These are phyloP conservation scores for Hydrangea macrophylla DNA, from an alignment of 148 eudicot species.

Conservation along the genomic window DNA sequence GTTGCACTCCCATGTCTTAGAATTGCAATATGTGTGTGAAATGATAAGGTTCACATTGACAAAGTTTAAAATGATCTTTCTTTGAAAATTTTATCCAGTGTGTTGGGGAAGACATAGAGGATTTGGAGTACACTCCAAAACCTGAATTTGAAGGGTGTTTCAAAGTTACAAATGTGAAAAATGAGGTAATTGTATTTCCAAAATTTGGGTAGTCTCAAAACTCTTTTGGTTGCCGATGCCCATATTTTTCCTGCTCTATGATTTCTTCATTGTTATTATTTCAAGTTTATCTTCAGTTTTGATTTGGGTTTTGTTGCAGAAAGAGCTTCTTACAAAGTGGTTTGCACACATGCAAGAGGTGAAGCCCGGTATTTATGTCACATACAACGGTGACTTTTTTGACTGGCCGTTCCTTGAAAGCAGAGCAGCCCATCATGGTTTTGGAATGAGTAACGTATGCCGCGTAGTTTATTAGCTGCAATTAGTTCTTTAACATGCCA, in stretches of 20 bases:
- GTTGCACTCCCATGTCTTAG: not conserved
- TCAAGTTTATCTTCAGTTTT: no score
- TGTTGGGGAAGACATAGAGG: slow-evolving; percentile 96
- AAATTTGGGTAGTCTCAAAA: not conserved
- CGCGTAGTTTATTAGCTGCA: slow-evolving; percentile 8
- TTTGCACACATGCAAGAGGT: slow-evolving; percentile 91
- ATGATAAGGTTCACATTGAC: slow-evolving; percentile 5
- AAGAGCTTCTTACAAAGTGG: slow-evolving; percentile 77
- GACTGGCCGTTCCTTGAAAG: slow-evolving; percentile 98
- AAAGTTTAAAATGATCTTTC: not conserved
- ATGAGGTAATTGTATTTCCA: slow-evolving; percentile 53
- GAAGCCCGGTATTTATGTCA: slow-evolving; percentile 96
- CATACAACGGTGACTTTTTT: slow-evolving; percentile 98
- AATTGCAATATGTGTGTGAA: not conserved
- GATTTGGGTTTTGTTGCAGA: slow-evolving; percentile 43
- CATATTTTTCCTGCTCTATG: slow-evolving; percentile 12
- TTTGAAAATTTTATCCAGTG: slow-evolving; percentile 46
- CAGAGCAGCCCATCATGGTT: slow-evolving; percentile 89
- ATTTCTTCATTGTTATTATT: no score
- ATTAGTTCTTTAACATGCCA: not conserved
- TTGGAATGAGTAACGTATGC: slow-evolving; percentile 79
- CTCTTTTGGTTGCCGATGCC: not conserved
- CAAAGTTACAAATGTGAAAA: slow-evolving; percentile 78
- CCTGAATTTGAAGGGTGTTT: slow-evolving; percentile 95
- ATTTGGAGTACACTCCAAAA: slow-evolving; percentile 94